phyloP scores from a whole-genome alignment of 2,329 filamentous ascomycete genomes.

The Hymenoscyphus fraxineus region DNA sequence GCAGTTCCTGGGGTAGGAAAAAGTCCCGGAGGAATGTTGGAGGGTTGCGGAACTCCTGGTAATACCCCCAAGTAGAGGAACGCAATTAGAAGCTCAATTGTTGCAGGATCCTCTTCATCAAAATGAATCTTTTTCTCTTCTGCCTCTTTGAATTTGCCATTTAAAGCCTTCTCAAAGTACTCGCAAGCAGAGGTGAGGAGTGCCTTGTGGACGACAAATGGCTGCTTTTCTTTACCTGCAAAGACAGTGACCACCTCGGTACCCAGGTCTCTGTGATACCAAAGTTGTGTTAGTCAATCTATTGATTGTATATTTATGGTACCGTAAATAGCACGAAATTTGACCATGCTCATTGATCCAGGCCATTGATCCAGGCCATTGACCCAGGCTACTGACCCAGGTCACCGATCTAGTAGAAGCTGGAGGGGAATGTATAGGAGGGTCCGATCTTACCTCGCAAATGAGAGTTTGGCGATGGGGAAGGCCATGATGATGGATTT shows the following conservation, averaged over 20 bases:
- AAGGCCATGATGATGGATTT: neutral
- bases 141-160: conserved; percentile 23
- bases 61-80: conserved; percentile 24
- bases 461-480: neutral
- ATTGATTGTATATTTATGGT: too few species aligned
- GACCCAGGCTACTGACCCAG: too few species aligned
- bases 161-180: conserved; percentile 28
- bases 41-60: conserved; percentile 2
- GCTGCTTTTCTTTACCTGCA: conserved; percentile 22
- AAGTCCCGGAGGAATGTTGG: neutral
- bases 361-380: too few species aligned
- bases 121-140: conserved; percentile 19
- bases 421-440: neutral
- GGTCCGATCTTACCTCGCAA: neutral
- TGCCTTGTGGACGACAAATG: conserved; percentile 26
- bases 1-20: neutral
- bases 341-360: too few species aligned
- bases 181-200: conserved; percentile 24
- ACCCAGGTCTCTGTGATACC: conserved; percentile 22
- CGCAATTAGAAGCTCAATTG: conserved; percentile 22
- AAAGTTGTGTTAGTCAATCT: neutral
- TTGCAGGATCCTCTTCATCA: conserved; percentile 18
- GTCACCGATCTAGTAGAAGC: too few species aligned
- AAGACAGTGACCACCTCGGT: conserved; percentile 21
- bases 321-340: too few species aligned